Conservation (phyloP, 495 filamentous ascomycete genomes). For the Trypethelium eluteriae region DNA sequence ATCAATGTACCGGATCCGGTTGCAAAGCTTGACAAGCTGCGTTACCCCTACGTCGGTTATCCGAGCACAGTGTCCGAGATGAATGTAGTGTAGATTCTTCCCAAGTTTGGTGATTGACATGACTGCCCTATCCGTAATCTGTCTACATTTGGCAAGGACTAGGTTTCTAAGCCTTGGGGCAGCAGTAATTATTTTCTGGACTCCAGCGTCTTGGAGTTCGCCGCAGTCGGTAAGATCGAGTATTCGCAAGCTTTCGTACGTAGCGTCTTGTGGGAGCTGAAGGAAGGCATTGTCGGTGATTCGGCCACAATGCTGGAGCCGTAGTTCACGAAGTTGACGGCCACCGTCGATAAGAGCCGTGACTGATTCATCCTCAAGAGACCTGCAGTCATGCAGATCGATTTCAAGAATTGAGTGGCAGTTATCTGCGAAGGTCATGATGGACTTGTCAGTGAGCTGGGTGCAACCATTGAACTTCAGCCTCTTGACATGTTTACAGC, state of each 20-base stretch:
- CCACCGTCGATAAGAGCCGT: slow-evolving; percentile 68
- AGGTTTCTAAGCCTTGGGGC: slow-evolving; percentile 87
- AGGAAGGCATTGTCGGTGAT: slow-evolving; percentile 83
- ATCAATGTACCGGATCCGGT: slow-evolving; percentile 94
- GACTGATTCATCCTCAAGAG: slow-evolving; percentile 71
- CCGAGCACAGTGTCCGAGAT: slow-evolving; percentile 84
- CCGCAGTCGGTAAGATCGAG: slow-evolving; percentile 86
- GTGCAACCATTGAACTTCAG: slow-evolving; percentile 88
- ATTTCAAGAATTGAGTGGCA: slow-evolving; percentile 93
- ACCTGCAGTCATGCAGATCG: slow-evolving; percentile 79
- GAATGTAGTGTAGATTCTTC: slow-evolving; percentile 94
- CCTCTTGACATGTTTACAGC: slow-evolving; percentile 81
- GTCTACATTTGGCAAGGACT: slow-evolving; percentile 85
- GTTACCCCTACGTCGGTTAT: slow-evolving; percentile 84
- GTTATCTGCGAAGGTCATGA: slow-evolving; percentile 75
- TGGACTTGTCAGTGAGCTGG: slow-evolving; percentile 68
- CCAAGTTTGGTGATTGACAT: slow-evolving; percentile 76
- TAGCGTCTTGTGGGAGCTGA: slow-evolving; percentile 58
- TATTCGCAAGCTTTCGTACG: slow-evolving; percentile 81
- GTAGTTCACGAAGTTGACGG: slow-evolving; percentile 76
- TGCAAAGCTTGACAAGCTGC: slow-evolving; percentile 74
- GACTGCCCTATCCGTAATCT: slow-evolving; percentile 87
- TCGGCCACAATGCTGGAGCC: slow-evolving; percentile 72
- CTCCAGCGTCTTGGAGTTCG: slow-evolving; percentile 72
- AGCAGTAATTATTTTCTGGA: slow-evolving; percentile 75